phyloP scores from a whole-genome alignment of 2,329 filamentous ascomycete genomes.

The Calonectria multiphialidica region DNA sequence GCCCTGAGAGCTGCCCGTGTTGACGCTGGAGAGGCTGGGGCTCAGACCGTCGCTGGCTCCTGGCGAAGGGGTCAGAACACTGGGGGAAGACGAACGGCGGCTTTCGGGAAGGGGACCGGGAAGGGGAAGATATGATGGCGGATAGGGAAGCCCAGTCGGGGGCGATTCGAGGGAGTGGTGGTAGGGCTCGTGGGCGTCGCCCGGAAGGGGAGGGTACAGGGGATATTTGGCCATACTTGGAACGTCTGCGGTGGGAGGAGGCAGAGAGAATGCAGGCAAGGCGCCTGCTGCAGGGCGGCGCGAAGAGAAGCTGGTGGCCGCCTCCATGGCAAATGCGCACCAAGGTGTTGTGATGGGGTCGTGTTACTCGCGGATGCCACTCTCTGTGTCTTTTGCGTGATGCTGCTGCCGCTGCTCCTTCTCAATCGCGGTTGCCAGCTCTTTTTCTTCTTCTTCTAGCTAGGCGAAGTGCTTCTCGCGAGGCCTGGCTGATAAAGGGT shows the following conservation, averaged over 20 bases:
- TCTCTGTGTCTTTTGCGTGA: background rate
- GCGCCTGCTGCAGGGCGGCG: slow-evolving; percentile 49
- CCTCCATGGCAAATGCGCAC: slow-evolving; percentile 42
- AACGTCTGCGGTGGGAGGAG: slow-evolving; percentile 50
- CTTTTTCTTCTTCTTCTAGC: background rate
- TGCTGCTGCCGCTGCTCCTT: slow-evolving; percentile 10
- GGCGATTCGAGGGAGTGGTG: slow-evolving; percentile 39
- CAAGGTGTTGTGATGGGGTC: slow-evolving; percentile 18
- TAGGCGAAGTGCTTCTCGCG: background rate
- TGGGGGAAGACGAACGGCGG: slow-evolving; percentile 45
- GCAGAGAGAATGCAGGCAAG: slow-evolving; percentile 51
- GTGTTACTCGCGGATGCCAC: slow-evolving; percentile 16
- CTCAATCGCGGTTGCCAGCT: background rate
- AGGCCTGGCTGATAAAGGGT: background rate
- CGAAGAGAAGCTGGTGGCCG: slow-evolving; percentile 47
- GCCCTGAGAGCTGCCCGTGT: slow-evolving; percentile 69
- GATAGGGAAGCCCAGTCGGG: slow-evolving; percentile 37
- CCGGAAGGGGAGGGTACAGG: slow-evolving; percentile 34
- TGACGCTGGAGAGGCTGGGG: slow-evolving; percentile 71
- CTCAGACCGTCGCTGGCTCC: slow-evolving; percentile 72
- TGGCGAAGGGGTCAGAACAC: slow-evolving; percentile 53
- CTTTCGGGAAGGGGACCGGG: slow-evolving; percentile 43
- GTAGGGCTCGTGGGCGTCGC: slow-evolving; percentile 37
- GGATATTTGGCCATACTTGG: slow-evolving; percentile 50
- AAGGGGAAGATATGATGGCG: slow-evolving; percentile 39